Evolutionary conservation across 768 basidiomycete genomes (phyloP), one percentile per base, ranked within the genome.

Genomic region (Cantharellus cinnabarinus): DNA sequence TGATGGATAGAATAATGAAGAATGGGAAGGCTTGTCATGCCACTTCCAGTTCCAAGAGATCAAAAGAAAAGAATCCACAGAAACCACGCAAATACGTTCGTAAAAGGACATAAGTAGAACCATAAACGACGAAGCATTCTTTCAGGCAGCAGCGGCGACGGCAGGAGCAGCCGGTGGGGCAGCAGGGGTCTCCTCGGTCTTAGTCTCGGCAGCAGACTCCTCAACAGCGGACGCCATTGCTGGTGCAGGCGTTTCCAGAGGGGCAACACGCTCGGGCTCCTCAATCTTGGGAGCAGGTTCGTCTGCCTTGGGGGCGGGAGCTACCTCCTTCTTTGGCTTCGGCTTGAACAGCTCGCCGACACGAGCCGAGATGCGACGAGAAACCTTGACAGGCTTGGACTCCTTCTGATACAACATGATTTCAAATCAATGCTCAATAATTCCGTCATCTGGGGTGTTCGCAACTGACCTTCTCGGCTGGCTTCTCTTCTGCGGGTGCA

Each of bases 251-350:
- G 85, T 78, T 74, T 89, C 87, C 63, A 93, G 75, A 60, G 89
- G 89, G 58, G 85, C 87, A 63, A 90, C 79, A 5, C 83, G 83
- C 39, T 77, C 66, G 55, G 85, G 86, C 72, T 86, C 81, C 56
- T 89, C 89, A 64, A 91, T 85, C 75, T 82, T 81, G 64, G 89
- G 89, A 42, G 89, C 87, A 69, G 87, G 76, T 74, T 89, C 86
- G 63, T 89, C 83, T 60, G 90, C 85, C 76, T 89, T 90, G 52
- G 86, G 76, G 59, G 88, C 77, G 35, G 62, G 57, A 58, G 66
- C 64, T 58, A 15, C 66, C 48, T 58, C 82, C 10, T 71, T 64
- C 72, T 80, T 85, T 68, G 75, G 73, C 74, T 77, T 85, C 59
- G 76, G 55, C 76, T 83, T 89, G 80, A 93, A 87, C 71, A 93